Percentiles rank a stretch among this genome's conserved stretches.
phyloP scores from a whole-genome alignment of 345 rosid genomes.

The Eucalyptus marginata region DNA sequence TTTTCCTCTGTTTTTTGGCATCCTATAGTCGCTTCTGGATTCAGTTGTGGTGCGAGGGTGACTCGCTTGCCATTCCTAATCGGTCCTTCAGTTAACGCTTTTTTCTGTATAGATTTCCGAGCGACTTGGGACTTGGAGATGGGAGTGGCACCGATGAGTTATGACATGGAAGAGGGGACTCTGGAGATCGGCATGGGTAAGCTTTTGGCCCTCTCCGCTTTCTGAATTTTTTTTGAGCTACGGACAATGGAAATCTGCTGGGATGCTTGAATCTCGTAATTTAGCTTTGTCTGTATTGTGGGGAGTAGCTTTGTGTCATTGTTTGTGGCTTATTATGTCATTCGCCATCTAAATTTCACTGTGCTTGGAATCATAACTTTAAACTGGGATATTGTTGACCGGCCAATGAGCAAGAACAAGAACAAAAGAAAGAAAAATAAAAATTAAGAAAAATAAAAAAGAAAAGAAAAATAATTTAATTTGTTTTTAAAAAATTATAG shows the following conservation, averaged over 20 bases:
- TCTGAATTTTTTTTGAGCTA: background rate
- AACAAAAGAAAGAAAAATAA: no score
- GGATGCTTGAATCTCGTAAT: background rate
- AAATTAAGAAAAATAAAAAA: no score
- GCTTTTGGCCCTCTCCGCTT: background rate
- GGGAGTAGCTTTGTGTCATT: background rate
- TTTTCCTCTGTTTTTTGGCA: background rate
- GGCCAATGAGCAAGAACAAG: no score
- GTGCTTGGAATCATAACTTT: background rate
- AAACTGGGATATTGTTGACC: background rate
- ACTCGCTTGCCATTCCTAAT: background rate
- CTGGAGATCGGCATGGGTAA: conserved; percentile 92
- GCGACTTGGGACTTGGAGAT: conserved; percentile 14
- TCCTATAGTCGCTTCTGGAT: background rate
- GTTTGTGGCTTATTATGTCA: background rate
- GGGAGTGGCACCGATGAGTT: conserved; percentile 22
- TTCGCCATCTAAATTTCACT: background rate
- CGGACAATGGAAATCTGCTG: background rate
- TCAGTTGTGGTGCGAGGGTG: background rate
- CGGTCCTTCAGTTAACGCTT: background rate
- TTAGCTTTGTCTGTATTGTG: background rate
- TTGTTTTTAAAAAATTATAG: no score
- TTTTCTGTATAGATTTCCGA: background rate
- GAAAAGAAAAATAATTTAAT: no score
- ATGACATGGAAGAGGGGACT: conserved; percentile 55